These are phyloP conservation scores for Hymenoscyphus occultus DNA, from an alignment of 2,329 filamentous ascomycete species.

Conservation along the genomic window DNA sequence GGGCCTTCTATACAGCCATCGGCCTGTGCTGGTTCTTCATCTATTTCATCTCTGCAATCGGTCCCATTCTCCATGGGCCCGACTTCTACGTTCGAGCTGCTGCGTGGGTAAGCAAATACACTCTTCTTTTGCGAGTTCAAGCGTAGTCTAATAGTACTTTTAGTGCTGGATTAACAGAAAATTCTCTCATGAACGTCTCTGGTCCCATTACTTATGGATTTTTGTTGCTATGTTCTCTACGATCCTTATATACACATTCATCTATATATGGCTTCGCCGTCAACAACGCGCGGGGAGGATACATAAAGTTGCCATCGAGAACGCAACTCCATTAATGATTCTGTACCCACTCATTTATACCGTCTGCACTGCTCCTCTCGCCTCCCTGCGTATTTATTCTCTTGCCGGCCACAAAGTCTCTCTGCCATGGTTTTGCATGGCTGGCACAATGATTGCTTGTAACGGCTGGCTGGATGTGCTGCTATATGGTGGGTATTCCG, in stretches of 20 bases:
- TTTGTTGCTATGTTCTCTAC: constrained; percentile 51
- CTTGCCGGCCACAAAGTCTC: constrained; percentile 55
- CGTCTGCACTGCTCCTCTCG: constrained; percentile 64
- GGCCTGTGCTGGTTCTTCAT: constrained; percentile 55
- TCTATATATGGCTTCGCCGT: constrained; percentile 30
- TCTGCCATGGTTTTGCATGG: constrained; percentile 55
- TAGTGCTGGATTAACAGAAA: constrained; percentile 62
- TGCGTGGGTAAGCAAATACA: constrained; percentile 51
- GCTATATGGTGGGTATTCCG: constrained; percentile 39
- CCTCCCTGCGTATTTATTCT: constrained; percentile 59
- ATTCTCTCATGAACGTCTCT: constrained; percentile 53
- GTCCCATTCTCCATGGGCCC: constrained; percentile 36
- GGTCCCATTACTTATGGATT: constrained; percentile 65
- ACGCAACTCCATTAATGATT: constrained; percentile 50
- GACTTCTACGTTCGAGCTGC: constrained; percentile 62
- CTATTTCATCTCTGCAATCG: constrained; percentile 54
- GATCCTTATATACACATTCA: constrained; percentile 45
- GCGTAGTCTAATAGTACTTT: background rate
- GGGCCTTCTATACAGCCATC: constrained; percentile 49
- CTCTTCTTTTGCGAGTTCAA: background rate
- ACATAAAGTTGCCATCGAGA: constrained; percentile 14
- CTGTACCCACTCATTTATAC: constrained; percentile 69
- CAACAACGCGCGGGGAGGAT: constrained; percentile 9
- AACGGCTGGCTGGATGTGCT: constrained; percentile 55
- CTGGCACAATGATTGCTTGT: constrained; percentile 55